Base-by-base conservation (phyloP, 208 protist species). In the Leptomonas pyrrhocoris region DNA sequence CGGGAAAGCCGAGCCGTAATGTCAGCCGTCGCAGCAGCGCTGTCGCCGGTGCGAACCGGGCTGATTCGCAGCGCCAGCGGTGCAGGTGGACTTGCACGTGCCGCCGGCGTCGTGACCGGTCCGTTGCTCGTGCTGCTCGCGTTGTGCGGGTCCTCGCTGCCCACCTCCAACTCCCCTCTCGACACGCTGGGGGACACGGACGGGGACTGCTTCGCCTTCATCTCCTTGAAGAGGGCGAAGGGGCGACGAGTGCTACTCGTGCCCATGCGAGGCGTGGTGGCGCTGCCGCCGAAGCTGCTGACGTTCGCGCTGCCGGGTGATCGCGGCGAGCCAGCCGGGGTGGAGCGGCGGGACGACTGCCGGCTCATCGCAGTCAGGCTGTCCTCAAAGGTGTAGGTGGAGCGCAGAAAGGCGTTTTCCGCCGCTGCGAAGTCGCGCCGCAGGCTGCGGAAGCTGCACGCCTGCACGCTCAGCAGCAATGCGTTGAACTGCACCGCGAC, bases 401-500 rank as follows among this genome's bases (percentile, higher is more conserved):
- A 76, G 28, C 74, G 86, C 23, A 88, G 56, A 50, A 92, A 92
- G 19, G 64, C 28, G 23, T 63, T 36, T 72, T 91, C 83, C 2
- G 57, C 46, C 28, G 48, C 6, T 7, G 48, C 30, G 48, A 91
- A 80, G 36, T 73, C 64, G 15, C 85, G 77, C 4, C 85, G 85
- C 51, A 87, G 82, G 4, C 57, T 40, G 50, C 88, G 80, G 63
- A 88, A 92, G 25, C 38, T 63, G 50, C 72, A 74, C 23, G 55
- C 75, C 61, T 92, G 85, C 49, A 63, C 42, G 25, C 80, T 85
- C 19, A 93, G 73, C 53, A 84, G 59, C 48, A 86, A 80, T 38
- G 85, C 88, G 63, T 85, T 86, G 43, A 88, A 80, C 58, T 91
- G 83, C 21, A 82, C 58, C 25, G 77, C 59, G 18, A 88, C 40